A percentile compares a stretch with the other conserved stretches of the same genome.
Evolutionary conservation across 345 rosid species (phyloP).

Genomic region (Noccaea bulbosa): DNA sequence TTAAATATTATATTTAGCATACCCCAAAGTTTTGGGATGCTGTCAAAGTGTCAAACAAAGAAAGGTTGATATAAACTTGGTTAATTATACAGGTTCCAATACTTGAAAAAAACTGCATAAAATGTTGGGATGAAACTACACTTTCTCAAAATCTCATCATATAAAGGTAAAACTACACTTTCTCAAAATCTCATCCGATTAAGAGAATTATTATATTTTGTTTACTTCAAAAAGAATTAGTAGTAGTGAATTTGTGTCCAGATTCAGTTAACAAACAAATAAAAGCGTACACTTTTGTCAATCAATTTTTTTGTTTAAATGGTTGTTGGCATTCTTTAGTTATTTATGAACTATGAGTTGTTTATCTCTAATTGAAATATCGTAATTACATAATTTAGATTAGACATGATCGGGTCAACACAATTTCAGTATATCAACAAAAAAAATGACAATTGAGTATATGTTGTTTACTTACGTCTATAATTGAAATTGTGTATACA

Average conservation of each 20-base stretch:
- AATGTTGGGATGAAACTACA: not conserved
- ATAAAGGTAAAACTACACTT: not conserved
- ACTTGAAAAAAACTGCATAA: not conserved
- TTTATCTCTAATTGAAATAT: not conserved
- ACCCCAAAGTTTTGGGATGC: not conserved
- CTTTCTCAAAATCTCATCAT: not conserved
- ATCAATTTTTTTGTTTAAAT: not conserved
- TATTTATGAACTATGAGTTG: no score
- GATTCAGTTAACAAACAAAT: conserved; percentile 4
- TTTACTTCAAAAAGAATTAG: not conserved
- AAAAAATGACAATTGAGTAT: no score
- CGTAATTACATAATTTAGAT: not conserved
- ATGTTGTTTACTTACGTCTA: no score
- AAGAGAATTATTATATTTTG: not conserved
- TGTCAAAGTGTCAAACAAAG: not conserved
- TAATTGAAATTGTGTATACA: no score
- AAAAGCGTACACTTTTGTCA: not conserved
- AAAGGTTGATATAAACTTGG: not conserved
- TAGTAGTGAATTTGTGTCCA: conserved; percentile 19
- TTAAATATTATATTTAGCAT: not conserved
- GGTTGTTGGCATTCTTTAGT: not conserved
- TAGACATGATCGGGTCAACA: not conserved
- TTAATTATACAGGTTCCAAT: not conserved
- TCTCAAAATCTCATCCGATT: not conserved
- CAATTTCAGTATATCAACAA: no score